Conservation (phyloP, 371 early-diverging fungal genomes). For the Mucor piriformis region DNA sequence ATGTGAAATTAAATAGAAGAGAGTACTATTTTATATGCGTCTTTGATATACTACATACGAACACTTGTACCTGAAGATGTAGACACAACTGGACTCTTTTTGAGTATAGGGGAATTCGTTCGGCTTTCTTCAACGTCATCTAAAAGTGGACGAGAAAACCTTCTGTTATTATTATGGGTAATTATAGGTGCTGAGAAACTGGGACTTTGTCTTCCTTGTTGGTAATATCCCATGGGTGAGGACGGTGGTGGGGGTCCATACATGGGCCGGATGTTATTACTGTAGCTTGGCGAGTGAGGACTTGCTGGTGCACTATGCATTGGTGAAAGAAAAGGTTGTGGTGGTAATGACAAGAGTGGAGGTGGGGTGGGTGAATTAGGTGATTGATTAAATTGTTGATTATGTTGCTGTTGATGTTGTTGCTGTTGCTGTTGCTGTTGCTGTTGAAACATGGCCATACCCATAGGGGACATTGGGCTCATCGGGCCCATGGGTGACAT, state of each 20-base stretch:
- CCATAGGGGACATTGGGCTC: slow-evolving; percentile 5
- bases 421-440: slow-evolving; percentile 7
- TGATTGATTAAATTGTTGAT: slow-evolving; percentile 6
- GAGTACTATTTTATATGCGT: background rate
- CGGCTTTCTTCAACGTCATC: slow-evolving; percentile 19
- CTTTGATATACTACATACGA: slow-evolving; percentile 8
- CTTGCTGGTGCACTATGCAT: slow-evolving; percentile 13
- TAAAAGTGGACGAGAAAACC: slow-evolving; percentile 11
- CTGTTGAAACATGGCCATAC: slow-evolving; percentile 13
- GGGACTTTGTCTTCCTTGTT: slow-evolving; percentile 17
- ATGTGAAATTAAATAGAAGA: background rate
- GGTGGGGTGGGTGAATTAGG: slow-evolving; percentile 14
- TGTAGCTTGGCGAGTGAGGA: slow-evolving; percentile 9
- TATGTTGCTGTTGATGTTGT: slow-evolving; percentile 2
- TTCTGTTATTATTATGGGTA: slow-evolving; percentile 10
- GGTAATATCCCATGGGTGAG: slow-evolving; percentile 12
- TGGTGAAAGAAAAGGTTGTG: slow-evolving; percentile 8
- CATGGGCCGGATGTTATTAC: slow-evolving; percentile 15
- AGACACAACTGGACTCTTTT: slow-evolving; percentile 17
- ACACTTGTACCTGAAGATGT: slow-evolving; percentile 17
- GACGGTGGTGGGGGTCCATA: slow-evolving; percentile 14
- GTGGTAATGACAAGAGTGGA: slow-evolving; percentile 16
- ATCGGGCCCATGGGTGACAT: slow-evolving; percentile 10
- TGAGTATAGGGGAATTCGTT: slow-evolving; percentile 9
- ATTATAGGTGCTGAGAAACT: slow-evolving; percentile 18